Evolutionary conservation across 2,329 filamentous ascomycete genomes (phyloP).

Genomic region (Ceratocystis cubensis): DNA sequence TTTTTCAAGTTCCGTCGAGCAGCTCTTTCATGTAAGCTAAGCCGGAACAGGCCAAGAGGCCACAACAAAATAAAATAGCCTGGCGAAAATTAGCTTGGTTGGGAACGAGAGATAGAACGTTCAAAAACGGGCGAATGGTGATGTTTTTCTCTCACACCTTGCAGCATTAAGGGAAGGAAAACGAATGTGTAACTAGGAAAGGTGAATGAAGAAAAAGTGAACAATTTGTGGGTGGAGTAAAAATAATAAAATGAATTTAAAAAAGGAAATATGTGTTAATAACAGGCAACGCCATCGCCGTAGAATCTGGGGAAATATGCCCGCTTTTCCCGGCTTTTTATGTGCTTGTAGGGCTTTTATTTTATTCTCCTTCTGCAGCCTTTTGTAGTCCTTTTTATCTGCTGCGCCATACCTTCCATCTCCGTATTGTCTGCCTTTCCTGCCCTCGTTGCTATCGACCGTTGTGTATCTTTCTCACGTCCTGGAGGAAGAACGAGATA

Average conservation of each 20-base stretch:
- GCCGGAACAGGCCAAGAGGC: neutral
- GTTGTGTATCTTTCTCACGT: too few relatives aligned
- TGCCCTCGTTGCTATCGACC: too few relatives aligned
- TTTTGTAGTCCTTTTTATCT: too few relatives aligned
- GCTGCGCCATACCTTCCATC: too few relatives aligned
- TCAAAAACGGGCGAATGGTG: neutral
- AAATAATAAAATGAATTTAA: neutral
- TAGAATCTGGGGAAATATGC: constrained; percentile 1
- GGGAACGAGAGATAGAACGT: neutral
- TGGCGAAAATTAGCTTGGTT: neutral
- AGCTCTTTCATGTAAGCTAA: neutral
- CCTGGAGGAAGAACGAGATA: neutral
- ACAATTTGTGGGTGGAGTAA: too few relatives aligned
- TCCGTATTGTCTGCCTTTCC: too few relatives aligned
- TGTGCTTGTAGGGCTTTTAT: neutral
- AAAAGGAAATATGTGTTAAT: neutral
- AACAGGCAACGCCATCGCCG: neutral
- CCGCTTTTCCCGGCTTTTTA: neutral
- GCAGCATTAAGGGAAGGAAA: neutral
- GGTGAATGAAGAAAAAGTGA: neutral
- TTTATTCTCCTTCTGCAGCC: neutral
- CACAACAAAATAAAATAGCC: neutral
- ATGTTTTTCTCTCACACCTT: neutral
- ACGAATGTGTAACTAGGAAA: neutral
- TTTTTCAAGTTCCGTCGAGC: neutral